Base-by-base conservation (phyloP, 768 basidiomycete genomes). In the Lactifluus hygrophoroides region DNA sequence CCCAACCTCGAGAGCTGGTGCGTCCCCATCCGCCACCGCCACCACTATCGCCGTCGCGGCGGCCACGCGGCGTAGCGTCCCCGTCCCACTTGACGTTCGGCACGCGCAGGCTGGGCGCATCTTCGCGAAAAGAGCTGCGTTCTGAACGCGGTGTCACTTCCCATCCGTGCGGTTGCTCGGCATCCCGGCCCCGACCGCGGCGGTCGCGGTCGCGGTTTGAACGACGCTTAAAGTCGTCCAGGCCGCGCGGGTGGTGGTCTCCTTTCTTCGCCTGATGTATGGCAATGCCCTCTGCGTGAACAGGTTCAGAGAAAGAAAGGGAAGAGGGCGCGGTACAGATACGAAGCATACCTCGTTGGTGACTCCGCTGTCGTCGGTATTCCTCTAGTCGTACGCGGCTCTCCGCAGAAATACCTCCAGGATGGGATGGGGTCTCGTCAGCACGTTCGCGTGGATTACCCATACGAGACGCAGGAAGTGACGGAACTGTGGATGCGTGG, bases 41-140 rank as follows among this genome's bases (percentile, higher is more conserved):
- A 21, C 74, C 69, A 42, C 75, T 76, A 19, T 80, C 82, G n/a
- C 77, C 80, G 35, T 76, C 77, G 25, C 75, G 73, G 48, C 72
- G 71, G 62, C 71, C 73, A 32, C 86, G 80, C 11, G 94, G 94
- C 1, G 94, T 98, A 8, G 94, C 88, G 53, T 96, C 94, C 94
- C 94, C 88, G 53, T 96, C 94, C 94, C 94, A 98, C 2, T 84
- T 85, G 56, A 91, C 82, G 69, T 95, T 92, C 0, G 94, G 93
- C 16, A 96, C 87, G 30, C 94, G 84, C 32, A 93, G 84, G 63
- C 90, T 93, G 0, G 90, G 88, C 10, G 83, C 83, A 64, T 89
- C 85, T 11, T 79, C 77, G 46, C 74, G 68, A 17, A 66, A 69
- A 17, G 74, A 70, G 37, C 72, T 71, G 35, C 79, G 78, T n/a